A percentile compares a stretch with the other conserved stretches of the same genome.
Evolutionary conservation across 1,284 basidiomycete genomes (phyloP).

Genomic region (Coriolopsis trogii): DNA sequence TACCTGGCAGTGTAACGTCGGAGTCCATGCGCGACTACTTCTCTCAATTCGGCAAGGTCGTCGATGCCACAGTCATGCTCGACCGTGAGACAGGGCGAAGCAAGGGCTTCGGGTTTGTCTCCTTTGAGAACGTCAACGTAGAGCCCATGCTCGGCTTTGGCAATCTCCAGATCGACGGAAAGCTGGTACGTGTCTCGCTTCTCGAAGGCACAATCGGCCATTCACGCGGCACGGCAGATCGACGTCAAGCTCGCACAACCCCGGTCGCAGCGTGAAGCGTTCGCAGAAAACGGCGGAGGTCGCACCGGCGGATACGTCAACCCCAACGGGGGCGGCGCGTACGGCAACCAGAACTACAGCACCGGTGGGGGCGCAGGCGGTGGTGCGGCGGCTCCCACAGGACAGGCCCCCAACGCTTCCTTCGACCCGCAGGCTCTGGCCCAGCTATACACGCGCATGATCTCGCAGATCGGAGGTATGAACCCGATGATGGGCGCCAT

Average conservation of each 20-base stretch:
- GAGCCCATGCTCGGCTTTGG: slow-evolving; percentile 85
- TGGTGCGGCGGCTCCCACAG: slow-evolving; percentile 23
- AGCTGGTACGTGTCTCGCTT: slow-evolving; percentile 60
- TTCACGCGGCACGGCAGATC: slow-evolving; percentile 56
- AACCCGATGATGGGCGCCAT: slow-evolving; percentile 52
- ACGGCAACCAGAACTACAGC: slow-evolving; percentile 38
- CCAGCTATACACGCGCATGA: slow-evolving; percentile 82
- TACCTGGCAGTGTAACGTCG: slow-evolving; percentile 90
- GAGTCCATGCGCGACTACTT: slow-evolving; percentile 94
- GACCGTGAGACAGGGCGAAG: slow-evolving; percentile 95
- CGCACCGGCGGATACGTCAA: slow-evolving; percentile 18
- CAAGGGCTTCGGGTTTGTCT: slow-evolving; percentile 98
- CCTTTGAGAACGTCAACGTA: slow-evolving; percentile 89
- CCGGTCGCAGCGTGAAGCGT: slow-evolving; percentile 73
- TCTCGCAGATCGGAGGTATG: slow-evolving; percentile 69
- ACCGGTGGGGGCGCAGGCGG: slow-evolving; percentile 24
- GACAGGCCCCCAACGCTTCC: slow-evolving; percentile 48
- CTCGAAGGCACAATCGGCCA: not conserved
- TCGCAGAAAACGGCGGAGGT: slow-evolving; percentile 35
- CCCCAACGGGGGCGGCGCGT: slow-evolving; percentile 28
- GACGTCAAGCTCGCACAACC: slow-evolving; percentile 95
- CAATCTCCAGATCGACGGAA: slow-evolving; percentile 90
- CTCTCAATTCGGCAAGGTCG: slow-evolving; percentile 88
- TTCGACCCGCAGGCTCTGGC: slow-evolving; percentile 85
- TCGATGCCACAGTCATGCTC: slow-evolving; percentile 98